Conservation (phyloP, 1,284 basidiomycete genomes). For the Mycosarcoma maydis region DNA sequence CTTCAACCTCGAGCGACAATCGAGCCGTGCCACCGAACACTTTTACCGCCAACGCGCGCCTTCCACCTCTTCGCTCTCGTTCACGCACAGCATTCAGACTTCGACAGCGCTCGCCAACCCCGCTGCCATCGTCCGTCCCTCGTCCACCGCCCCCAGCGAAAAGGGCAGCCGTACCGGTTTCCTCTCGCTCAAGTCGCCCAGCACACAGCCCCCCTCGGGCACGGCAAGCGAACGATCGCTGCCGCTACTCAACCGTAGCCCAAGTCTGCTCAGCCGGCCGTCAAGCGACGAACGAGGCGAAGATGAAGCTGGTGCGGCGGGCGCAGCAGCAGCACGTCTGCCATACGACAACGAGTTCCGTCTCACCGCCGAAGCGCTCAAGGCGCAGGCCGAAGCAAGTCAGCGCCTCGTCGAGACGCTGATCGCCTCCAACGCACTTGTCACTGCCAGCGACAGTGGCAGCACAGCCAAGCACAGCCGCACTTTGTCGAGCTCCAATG, state of each 20-base stretch:
- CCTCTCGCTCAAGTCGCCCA: slow-evolving; percentile 35
- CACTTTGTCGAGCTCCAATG: slow-evolving; percentile 67
- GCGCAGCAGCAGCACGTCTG: slow-evolving; percentile 24
- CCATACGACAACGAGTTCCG: slow-evolving; percentile 44
- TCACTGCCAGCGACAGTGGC: slow-evolving; percentile 19
- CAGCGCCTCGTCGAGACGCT: slow-evolving; percentile 41
- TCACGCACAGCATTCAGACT: not conserved
- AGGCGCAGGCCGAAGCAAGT: slow-evolving; percentile 45
- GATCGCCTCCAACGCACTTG: slow-evolving; percentile 3
- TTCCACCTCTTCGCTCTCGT: slow-evolving; percentile 31
- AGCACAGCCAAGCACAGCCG: slow-evolving; percentile 70
- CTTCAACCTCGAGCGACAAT: slow-evolving; percentile 49
- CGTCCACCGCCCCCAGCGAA: slow-evolving; percentile 35
- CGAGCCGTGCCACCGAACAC: slow-evolving; percentile 45
- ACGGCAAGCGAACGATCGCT: slow-evolving; percentile 39
- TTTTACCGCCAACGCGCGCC: slow-evolving; percentile 34
- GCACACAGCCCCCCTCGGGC: slow-evolving; percentile 37
- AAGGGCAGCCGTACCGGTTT: slow-evolving; percentile 27
- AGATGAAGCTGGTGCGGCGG: slow-evolving; percentile 23
- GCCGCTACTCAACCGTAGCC: slow-evolving; percentile 36
- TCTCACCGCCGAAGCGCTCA: slow-evolving; percentile 47
- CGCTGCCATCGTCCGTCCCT: slow-evolving; percentile 35
- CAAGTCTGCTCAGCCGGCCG: slow-evolving; percentile 44
- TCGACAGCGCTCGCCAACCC: slow-evolving; percentile 23
- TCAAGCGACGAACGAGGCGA: slow-evolving; percentile 44